Conservation (phyloP, 2,329 filamentous ascomycete species). For the Cadophora sp. region DNA sequence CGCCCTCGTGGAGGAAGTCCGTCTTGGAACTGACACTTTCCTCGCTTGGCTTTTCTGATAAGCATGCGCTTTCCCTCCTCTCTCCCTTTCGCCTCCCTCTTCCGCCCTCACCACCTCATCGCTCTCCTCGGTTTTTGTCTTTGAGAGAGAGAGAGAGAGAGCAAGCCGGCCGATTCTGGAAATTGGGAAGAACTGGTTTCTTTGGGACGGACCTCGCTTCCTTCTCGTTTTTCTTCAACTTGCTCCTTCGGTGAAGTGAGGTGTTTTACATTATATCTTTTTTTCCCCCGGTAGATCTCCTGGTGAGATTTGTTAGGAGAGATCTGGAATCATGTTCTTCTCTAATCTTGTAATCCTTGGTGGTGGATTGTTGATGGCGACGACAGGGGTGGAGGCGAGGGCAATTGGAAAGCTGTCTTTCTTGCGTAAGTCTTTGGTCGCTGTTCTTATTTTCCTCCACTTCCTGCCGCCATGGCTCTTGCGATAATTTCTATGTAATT, state of each 20-base stretch:
- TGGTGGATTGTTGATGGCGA: slow-evolving; percentile 26
- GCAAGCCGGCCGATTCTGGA: slow-evolving; percentile 8
- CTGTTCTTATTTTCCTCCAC: neutral
- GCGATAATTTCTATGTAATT: neutral
- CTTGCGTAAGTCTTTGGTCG: slow-evolving; percentile 20
- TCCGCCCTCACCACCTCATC: neutral
- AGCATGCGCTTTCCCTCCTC: neutral
- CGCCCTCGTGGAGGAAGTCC: neutral
- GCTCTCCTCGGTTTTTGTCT: neutral
- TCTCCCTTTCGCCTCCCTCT: neutral
- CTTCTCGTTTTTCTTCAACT: neutral
- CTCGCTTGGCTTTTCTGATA: slow-evolving; percentile 1
- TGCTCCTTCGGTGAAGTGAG: neutral
- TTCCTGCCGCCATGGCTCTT: neutral
- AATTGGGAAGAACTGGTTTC: slow-evolving; percentile 9
- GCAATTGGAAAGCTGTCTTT: slow-evolving; percentile 24
- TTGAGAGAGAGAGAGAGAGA: neutral
- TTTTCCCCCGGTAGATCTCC: neutral
- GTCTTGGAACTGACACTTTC: too few relatives aligned
- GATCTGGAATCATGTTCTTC: slow-evolving; percentile 27
- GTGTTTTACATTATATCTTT: slow-evolving; percentile 1
- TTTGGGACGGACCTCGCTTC: neutral
- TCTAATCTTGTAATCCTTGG: slow-evolving; percentile 30
- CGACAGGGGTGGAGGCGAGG: slow-evolving; percentile 19
- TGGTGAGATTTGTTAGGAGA: neutral